Evolutionary conservation across 1,284 basidiomycete genomes (phyloP).

Genomic region (Apiotrichum gracile): DNA sequence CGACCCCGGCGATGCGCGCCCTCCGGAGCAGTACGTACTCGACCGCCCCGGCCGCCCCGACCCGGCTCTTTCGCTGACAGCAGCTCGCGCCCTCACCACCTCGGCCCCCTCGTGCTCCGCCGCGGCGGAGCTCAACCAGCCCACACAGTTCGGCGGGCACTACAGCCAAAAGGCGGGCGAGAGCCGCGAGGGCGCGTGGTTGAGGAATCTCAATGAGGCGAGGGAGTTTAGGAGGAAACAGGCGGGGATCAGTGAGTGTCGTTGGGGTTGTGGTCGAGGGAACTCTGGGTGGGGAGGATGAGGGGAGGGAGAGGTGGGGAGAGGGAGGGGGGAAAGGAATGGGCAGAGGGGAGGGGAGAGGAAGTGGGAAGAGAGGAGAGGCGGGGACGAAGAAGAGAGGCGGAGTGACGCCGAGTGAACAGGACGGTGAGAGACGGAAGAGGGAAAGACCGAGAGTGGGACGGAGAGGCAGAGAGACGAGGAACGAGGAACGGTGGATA

Average conservation of each 20-base stretch:
- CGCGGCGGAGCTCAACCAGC: not conserved
- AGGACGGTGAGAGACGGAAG: no score
- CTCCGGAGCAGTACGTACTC: not conserved
- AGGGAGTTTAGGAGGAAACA: slow-evolving; percentile 34
- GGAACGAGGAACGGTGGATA: no score
- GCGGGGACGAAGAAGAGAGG: not conserved
- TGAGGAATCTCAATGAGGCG: slow-evolving; percentile 37
- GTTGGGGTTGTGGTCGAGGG: no score
- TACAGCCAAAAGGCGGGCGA: slow-evolving; percentile 17
- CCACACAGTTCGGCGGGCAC: not conserved
- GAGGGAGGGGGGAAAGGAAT: not conserved
- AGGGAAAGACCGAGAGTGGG: no score
- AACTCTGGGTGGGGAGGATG: not conserved
- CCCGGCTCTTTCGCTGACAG: not conserved
- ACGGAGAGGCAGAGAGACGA: no score
- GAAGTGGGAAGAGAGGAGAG: not conserved
- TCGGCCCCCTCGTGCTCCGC: slow-evolving; percentile 2
- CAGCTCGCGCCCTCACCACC: slow-evolving; percentile 2
- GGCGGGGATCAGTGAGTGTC: slow-evolving; percentile 31
- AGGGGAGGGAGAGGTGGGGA: not conserved
- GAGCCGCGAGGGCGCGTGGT: slow-evolving; percentile 33
- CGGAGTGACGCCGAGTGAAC: not conserved
- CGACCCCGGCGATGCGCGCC: slow-evolving; percentile 7
- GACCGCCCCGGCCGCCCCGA: no score
- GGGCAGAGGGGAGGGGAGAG: not conserved